Evolutionary conservation across 257 asterid species (phyloP), one percentile per base, ranked within the genome.

Genomic region (Euphrasia confusa): DNA sequence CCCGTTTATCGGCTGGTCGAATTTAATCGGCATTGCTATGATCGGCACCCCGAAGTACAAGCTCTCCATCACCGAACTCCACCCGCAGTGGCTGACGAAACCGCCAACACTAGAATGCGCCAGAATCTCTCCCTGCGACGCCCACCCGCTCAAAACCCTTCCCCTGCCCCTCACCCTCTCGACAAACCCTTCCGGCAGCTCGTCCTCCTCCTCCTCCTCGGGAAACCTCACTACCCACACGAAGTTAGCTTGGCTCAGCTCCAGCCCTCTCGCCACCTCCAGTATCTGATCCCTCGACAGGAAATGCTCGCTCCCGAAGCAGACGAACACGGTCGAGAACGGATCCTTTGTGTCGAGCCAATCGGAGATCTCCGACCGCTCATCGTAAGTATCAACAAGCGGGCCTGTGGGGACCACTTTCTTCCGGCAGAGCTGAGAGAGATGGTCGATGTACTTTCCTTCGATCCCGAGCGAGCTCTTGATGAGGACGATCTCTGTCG

Each of bases 61-160:
- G 56, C 83, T 79, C 32, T 82, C 85, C 4, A 21, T 60, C 4
- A 64, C 24, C 7, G 88, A 79, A 56, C 78, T 79, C 83, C 81
- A 77, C 11, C 85, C 88, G 26, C 85, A 79, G 21, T 82, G 88
- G 32, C 83, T 77, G 24, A 75, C 26, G 37, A 82, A 79, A 3
- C 66, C 84, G 1, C 4, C 21, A 7, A 39, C 18, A 47, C 63
- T 68, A 10, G 33, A 39, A 54, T 76, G 78, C 1, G 24, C 67
- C 3, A 72, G 7, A n/a, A 76, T 68, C 57, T 54, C 69, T 0
- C 64, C 1, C n/a, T 61, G 72, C 12, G 62, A 67, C 0, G 65
- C 73, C 74, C 72, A 76, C 1, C 65, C 71, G 10, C 62, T 65
- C 30, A 72, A 27, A 4, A 68, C 48, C 15, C 40, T 57, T 1